These are phyloP conservation scores for Saccharomycopsis malanga DNA, from an alignment of 805 yeast species.

Conservation along the genomic window DNA sequence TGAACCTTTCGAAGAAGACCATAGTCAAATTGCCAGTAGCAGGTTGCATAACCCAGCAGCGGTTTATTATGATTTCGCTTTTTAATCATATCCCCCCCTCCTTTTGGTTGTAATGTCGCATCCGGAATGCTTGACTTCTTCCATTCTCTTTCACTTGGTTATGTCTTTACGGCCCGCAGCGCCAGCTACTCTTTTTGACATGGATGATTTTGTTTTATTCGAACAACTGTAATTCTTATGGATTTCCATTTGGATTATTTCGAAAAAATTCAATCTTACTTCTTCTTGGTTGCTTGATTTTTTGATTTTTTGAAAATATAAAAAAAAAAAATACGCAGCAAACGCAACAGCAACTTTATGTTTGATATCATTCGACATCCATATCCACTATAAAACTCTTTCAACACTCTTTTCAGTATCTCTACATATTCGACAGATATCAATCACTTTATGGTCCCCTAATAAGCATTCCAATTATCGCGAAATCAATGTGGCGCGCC, in stretches of 20 bases:
- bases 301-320: too few species aligned
- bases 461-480: too few species aligned
- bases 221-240: background rate
- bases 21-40: constrained; percentile 11
- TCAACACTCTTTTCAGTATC: too few species aligned
- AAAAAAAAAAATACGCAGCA: too few species aligned
- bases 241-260: background rate
- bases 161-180: constrained; percentile 18
- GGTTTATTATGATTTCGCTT: constrained; percentile 13
- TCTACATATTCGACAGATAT: too few species aligned
- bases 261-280: background rate
- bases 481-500: constrained; percentile 19
- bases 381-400: too few species aligned
- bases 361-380: too few species aligned
- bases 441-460: too few species aligned
- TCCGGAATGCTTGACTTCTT: constrained; percentile 3
- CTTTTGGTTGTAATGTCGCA: background rate
- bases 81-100: background rate
- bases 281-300: background rate
- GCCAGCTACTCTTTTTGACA: constrained; percentile 17
- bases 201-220: constrained; percentile 18
- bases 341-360: too few species aligned
- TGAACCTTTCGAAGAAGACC: constrained; percentile 14
- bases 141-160: background rate
- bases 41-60: constrained; percentile 23